These are phyloP conservation scores for Claviceps sp. DNA, from an alignment of 2,329 filamentous ascomycete species.

Conservation along the genomic window DNA sequence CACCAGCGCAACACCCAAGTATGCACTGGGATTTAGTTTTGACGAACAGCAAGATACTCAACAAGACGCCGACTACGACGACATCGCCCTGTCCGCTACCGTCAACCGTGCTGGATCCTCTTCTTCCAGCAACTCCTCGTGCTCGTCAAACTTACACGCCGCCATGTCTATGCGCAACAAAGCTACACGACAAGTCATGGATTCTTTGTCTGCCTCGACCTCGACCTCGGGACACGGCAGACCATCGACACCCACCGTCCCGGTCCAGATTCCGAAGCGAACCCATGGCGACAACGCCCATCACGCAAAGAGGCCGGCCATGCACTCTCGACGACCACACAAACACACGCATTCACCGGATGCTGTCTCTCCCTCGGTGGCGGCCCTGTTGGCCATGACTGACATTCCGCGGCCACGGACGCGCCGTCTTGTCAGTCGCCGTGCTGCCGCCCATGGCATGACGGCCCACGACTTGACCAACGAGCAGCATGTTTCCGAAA, in stretches of 20 bases:
- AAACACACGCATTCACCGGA: conserved; percentile 37
- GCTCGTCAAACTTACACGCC: conserved; percentile 13
- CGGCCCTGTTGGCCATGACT: conserved; percentile 47
- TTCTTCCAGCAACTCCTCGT: conserved; percentile 4
- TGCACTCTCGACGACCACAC: conserved; percentile 21
- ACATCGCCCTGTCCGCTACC: conserved; percentile 1
- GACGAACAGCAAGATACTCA: not conserved
- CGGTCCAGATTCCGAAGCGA: conserved; percentile 40
- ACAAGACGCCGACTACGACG: not conserved
- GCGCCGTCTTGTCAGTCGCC: conserved; percentile 13
- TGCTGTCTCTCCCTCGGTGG: conserved; percentile 43
- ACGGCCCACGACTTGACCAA: conserved; percentile 26
- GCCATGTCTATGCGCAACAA: conserved; percentile 22
- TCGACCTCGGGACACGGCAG: conserved; percentile 17
- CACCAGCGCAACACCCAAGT: not conserved
- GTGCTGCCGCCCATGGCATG: conserved; percentile 37
- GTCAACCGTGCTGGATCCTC: conserved; percentile 1
- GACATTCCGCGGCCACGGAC: conserved; percentile 37
- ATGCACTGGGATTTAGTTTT: conserved; percentile 2
- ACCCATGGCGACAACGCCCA: conserved; percentile 24
- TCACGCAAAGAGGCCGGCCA: conserved; percentile 24
- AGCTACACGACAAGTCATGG: conserved; percentile 15
- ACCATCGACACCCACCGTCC: conserved; percentile 29
- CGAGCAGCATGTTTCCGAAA: conserved; percentile 41
- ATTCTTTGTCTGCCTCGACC: conserved; percentile 14